Conservation (phyloP, 2,329 filamentous ascomycete genomes). For the Scedosporium dehoogii region DNA sequence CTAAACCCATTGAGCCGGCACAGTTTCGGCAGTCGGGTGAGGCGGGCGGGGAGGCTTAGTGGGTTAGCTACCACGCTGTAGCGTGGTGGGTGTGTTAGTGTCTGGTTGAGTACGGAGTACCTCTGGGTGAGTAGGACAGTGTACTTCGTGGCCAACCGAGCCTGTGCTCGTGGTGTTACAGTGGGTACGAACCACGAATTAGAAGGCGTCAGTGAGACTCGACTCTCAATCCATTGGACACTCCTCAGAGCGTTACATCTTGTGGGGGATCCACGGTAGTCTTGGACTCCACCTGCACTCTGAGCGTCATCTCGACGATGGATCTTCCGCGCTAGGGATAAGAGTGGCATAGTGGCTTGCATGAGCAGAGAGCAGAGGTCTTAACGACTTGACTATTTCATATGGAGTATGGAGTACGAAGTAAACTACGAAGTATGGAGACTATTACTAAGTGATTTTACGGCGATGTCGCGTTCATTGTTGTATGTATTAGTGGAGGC, state of each 20-base stretch:
- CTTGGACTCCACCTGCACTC: slow-evolving; percentile 1
- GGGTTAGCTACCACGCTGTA: neutral
- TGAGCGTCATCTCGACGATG: slow-evolving; percentile 1
- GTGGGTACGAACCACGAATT: too few species aligned
- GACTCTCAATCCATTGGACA: neutral
- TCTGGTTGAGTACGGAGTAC: too few species aligned
- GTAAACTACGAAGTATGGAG: neutral
- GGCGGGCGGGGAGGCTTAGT: neutral
- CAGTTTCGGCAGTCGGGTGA: slow-evolving; percentile 4
- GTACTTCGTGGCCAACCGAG: too few species aligned
- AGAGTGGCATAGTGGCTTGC: neutral
- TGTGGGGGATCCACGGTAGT: slow-evolving; percentile 4
- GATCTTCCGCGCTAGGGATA: slow-evolving; percentile 1
- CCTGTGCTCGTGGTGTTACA: too few species aligned
- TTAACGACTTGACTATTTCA: neutral
- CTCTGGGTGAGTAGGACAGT: too few species aligned
- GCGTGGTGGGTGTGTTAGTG: too few species aligned
- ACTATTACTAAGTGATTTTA: too few species aligned
- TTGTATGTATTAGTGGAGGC: too few species aligned
- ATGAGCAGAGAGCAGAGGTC: neutral
- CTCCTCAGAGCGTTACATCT: slow-evolving; percentile 2
- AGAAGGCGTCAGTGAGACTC: too few species aligned
- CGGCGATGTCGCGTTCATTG: too few species aligned
- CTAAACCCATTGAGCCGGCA: neutral
- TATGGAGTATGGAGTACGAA: neutral